phyloP scores from a whole-genome alignment of 257 asterid species.

The Eucommia ulmoides region DNA sequence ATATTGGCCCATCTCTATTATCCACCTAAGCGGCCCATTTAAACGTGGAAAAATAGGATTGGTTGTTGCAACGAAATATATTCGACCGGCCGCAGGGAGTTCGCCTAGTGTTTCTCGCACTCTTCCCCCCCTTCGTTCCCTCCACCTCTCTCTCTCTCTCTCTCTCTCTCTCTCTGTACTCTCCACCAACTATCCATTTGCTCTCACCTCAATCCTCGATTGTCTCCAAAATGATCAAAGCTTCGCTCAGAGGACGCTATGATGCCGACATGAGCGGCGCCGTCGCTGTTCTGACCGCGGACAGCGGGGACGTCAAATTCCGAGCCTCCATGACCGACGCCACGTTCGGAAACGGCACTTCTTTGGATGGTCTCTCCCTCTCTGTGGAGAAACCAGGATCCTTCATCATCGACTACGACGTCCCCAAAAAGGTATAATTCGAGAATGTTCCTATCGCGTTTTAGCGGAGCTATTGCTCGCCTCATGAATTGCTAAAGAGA shows the following conservation, averaged over 20 bases:
- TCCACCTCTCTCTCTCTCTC: too few relatives aligned
- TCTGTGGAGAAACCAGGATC: neutral
- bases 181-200: too few relatives aligned
- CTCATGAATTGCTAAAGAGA: neutral
- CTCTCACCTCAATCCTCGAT: too few relatives aligned
- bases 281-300: neutral
- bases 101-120: too few relatives aligned
- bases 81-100: too few relatives aligned
- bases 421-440: neutral
- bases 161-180: too few relatives aligned
- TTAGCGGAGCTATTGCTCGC: neutral
- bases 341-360: neutral
- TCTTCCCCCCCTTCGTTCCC: too few relatives aligned
- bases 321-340: neutral
- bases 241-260: neutral
- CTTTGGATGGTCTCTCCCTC: neutral
- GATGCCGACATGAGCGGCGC: neutral
- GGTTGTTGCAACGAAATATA: too few relatives aligned
- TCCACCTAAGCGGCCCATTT: too few relatives aligned
- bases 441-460: neutral
- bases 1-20: too few relatives aligned
- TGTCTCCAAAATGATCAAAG: neutral
- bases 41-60: too few relatives aligned
- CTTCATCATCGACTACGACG: neutral
- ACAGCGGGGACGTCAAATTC: neutral